phyloP scores from a whole-genome alignment of 164 flowering plant genomes.

The Vitis rupestris region DNA sequence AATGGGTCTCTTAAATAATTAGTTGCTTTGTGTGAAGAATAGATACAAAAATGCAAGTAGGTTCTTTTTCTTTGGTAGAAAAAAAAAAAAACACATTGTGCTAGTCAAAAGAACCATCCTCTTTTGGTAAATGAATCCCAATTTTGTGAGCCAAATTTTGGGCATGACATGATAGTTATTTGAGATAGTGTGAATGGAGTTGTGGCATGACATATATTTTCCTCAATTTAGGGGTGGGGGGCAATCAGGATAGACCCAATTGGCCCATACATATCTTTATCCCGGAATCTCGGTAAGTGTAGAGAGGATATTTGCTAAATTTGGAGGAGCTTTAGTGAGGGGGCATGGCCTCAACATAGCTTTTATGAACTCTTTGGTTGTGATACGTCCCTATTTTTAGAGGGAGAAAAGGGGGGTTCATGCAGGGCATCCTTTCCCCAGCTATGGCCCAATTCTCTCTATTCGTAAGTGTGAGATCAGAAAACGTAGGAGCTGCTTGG shows the following conservation, averaged over 20 bases:
- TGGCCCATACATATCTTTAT: background rate
- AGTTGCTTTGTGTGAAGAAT: too few relatives aligned
- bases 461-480: background rate
- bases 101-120: too few relatives aligned
- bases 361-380: background rate
- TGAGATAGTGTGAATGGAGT: too few relatives aligned
- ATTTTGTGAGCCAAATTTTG: too few relatives aligned
- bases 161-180: too few relatives aligned
- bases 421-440: constrained; percentile 14
- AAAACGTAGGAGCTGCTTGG: background rate
- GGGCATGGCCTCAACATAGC: background rate
- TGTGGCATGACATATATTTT: too few relatives aligned
- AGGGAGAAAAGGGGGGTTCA: constrained; percentile 3
- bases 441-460: constrained; percentile 10
- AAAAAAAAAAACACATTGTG: too few relatives aligned
- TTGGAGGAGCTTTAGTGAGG: background rate
- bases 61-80: too few relatives aligned
- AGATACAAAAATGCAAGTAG: too few relatives aligned
- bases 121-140: too few relatives aligned
- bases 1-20: too few relatives aligned
- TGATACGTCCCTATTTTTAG: background rate
- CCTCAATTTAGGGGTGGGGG: too few relatives aligned
- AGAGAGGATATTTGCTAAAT: constrained; percentile 7
- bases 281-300: background rate
- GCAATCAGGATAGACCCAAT: background rate